Evolutionary conservation across 1,284 basidiomycete genomes (phyloP), one percentile per base, ranked within the genome.

Genomic region (Inonotus hispidus): DNA sequence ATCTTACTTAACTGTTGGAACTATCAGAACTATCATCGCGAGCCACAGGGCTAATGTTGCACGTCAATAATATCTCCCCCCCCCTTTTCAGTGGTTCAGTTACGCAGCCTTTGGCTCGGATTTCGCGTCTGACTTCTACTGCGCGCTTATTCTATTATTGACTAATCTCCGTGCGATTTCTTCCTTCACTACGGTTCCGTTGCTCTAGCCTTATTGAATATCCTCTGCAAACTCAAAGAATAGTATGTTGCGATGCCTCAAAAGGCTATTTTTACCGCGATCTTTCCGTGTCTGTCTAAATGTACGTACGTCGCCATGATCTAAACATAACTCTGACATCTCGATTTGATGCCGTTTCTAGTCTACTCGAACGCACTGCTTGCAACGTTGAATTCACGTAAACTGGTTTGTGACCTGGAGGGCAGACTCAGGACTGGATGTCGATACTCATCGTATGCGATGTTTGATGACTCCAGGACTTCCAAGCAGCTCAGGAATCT

Each of bases 91-190:
- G 41, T 43, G 41, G 41, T 16, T n/a, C 11, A 43, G 41, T 14
- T 43, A 43, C n/a, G 41, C 16, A 43, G 41, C 41, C 1, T 43
- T 43, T 16, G 41, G 41, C n/a, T 43, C 16, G n/a, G 41, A 43
- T 21, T 10, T 43, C 41, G 19, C 14, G 6, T 4, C 41, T 1
- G 41, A 43, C 13, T 43, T 43, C 13, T n/a, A 7, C 4, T 43
- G 41, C 19, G 41, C 41, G n/a, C 1, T 43, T 43, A n/a, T n/a
- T n/a, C n/a, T n/a, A n/a, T n/a, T n/a, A n/a, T n/a, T n/a, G n/a
- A n/a, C n/a, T n/a, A n/a, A n/a, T 14, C 58, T 13, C 25, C 59
- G 23, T 63, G 61, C 23, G 59, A 56, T 25, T 63, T 54, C 53
- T 39, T 63, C 52, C 32, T 49, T 59, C 25, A 25, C 50, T 32